Percentiles rank a stretch among this genome's conserved stretches.
These are phyloP conservation scores for Rhodotorula sp. DNA, from an alignment of 1,284 basidiomycete genomes.

Conservation along the genomic window DNA sequence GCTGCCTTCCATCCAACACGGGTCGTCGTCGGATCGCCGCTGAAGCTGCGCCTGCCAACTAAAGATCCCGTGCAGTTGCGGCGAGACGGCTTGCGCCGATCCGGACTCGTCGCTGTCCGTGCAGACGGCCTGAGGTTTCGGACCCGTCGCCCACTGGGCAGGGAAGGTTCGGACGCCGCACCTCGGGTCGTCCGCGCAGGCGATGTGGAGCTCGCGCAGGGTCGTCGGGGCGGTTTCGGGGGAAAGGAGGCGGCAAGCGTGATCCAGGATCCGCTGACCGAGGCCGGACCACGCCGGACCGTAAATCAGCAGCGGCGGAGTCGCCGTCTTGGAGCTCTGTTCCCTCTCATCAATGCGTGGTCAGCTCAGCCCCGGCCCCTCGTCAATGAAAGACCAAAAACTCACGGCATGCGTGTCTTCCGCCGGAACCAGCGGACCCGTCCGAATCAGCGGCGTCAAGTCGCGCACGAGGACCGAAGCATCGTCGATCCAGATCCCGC, in stretches of 20 bases:
- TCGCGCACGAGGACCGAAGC: slow-evolving; percentile 13
- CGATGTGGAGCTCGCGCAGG: not conserved
- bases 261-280: slow-evolving; percentile 5
- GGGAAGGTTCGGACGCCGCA: slow-evolving; percentile 6
- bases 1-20: slow-evolving; percentile 1
- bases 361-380: not conserved
- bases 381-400: not conserved
- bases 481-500: slow-evolving; percentile 25
- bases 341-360: not conserved
- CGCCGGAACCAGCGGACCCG: slow-evolving; percentile 1
- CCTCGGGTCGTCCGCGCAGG: not conserved
- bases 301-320: slow-evolving; percentile 7
- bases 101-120: not conserved
- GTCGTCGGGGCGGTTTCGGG: not conserved
- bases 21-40: not conserved
- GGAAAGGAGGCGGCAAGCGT: slow-evolving; percentile 2
- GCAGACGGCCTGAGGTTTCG: not conserved
- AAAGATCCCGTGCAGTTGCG: slow-evolving; percentile 11
- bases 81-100: not conserved
- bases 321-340: no score
- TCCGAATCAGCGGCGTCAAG: slow-evolving; percentile 15
- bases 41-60: slow-evolving; percentile 8
- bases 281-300: slow-evolving; percentile 17
- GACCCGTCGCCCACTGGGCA: slow-evolving; percentile 3
- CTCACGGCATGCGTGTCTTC: not conserved